Base-by-base conservation (phyloP, 2,329 filamentous ascomycete species). In the Daldinia sp. region DNA sequence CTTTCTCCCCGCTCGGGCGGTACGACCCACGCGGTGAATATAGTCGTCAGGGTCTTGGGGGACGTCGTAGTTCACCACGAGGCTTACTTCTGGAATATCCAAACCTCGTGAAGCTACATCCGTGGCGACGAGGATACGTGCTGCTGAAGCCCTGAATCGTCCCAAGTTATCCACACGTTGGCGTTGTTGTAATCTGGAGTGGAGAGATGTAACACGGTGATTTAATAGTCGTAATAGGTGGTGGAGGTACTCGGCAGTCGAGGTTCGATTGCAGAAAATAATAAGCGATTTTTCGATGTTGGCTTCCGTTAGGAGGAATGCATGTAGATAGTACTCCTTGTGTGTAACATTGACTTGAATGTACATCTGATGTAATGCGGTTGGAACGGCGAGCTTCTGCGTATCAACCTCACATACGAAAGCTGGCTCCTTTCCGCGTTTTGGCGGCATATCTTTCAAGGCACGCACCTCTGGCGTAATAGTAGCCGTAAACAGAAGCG, bases 11-110 rank as follows among this genome's bases (percentile, higher is more conserved):
- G 95, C 95, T 85, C 95, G 89, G 3, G 95, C 95, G 10, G 95
- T 99, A 78, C 95, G 90, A 76, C 95, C 95, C 51, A 97, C 94
- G 10, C 95, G 88, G 80, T 99, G 95, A 68, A 99, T 95, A 77
- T 99, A 99, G 78, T 97, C 94, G 76, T 97, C 94, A 2, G 94
- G 93, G 74, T 97, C 93, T n/a, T 94, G 88, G 0, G 95, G 95
- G 0, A 99, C 87, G 75, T 99, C 95, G 78, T 94, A 99, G 78
- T 99, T 98, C 74, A 99, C 81, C 2, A 99, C 95, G 13, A 98
- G 79, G 56, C 86, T 90, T 5, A 98, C 94, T 69, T 93, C 91
- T 1, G 94, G 94, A 64, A 99, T 97, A 79, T 99, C 95, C 3
- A 99, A 86, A 83, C 95, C 95, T 76, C 95, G 87, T 17, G 93